Evolutionary conservation across 192 early-diverging fungal species (phyloP).

Genomic region (Martensiomyces pterosporus): DNA sequence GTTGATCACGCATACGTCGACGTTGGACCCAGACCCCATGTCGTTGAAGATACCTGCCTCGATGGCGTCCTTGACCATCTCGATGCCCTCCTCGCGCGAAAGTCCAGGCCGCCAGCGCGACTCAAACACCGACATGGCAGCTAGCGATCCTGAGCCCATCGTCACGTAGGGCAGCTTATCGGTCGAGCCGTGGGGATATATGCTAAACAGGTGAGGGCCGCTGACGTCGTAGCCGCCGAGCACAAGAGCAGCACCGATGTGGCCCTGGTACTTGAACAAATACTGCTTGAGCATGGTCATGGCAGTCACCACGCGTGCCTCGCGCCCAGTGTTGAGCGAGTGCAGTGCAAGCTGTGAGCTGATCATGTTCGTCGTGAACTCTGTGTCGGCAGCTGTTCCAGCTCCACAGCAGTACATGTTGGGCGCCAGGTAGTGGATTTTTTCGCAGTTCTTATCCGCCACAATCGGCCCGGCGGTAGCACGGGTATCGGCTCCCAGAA

Average conservation of each 20-base stretch:
- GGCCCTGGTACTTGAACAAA: conserved; percentile 95
- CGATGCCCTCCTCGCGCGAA: conserved; percentile 83
- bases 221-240: conserved; percentile 89
- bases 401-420: conserved; percentile 99
- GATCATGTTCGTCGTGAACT: conserved; percentile 89
- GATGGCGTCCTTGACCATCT: conserved; percentile 89
- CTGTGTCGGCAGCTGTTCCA: conserved; percentile 98
- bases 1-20: conserved; percentile 90
- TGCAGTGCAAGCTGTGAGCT: conserved; percentile 94
- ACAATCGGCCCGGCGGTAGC: conserved; percentile 94
- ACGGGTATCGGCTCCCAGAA: conserved; percentile 95
- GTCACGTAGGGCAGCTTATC: conserved; percentile 96
- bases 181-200: conserved; percentile 92
- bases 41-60: conserved; percentile 99
- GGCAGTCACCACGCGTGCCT: conserved; percentile 85
- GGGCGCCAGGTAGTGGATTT: conserved; percentile 96
- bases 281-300: conserved; percentile 98
- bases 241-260: conserved; percentile 91
- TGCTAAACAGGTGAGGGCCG: conserved; percentile 87
- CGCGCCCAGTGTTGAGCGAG: conserved; percentile 79
- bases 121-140: conserved; percentile 97
- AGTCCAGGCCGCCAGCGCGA: conserved; percentile 73
- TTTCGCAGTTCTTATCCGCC: conserved; percentile 98
- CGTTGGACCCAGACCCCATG: conserved; percentile 94
- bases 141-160: conserved; percentile 93